Evolutionary conservation across 495 filamentous ascomycete genomes (phyloP).

Genomic region (Lasiosphaeria ovina): DNA sequence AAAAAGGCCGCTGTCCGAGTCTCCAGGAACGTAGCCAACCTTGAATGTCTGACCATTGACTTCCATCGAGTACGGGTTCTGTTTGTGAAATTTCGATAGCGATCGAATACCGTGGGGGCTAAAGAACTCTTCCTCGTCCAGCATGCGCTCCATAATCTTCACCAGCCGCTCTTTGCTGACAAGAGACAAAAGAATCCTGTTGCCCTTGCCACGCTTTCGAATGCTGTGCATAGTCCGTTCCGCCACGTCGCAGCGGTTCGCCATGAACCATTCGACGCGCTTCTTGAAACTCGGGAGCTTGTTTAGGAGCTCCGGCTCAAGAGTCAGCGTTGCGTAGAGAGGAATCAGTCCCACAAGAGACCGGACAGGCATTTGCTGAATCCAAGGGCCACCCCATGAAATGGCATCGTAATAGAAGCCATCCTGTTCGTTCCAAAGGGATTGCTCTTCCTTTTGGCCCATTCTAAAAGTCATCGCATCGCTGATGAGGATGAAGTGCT

Average conservation of each 20-base stretch:
- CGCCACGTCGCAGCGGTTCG: conserved; percentile 77
- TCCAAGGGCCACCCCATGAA: conserved; percentile 88
- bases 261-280: conserved; percentile 87
- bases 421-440: conserved; percentile 92
- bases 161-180: conserved; percentile 85
- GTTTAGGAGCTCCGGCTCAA: conserved; percentile 91
- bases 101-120: conserved; percentile 88
- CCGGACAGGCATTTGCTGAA: conserved; percentile 84
- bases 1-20: conserved; percentile 90
- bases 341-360: conserved; percentile 93
- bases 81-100: conserved; percentile 87
- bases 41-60: conserved; percentile 89
- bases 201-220: conserved; percentile 79
- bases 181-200: conserved; percentile 79
- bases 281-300: conserved; percentile 92
- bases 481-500: conserved; percentile 96
- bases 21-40: conserved; percentile 87
- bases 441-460: conserved; percentile 71
- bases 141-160: conserved; percentile 84
- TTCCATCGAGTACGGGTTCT: conserved; percentile 90
- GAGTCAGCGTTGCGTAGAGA: conserved; percentile 83
- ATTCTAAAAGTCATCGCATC: conserved; percentile 93
- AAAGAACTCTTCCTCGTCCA: conserved; percentile 91
- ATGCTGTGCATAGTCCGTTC: conserved; percentile 93
- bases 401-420: conserved; percentile 99